Percentiles rank a stretch among this genome's conserved stretches.
Evolutionary conservation across 495 filamentous ascomycete genomes (phyloP).

Genomic region (Lichina pygmaea): DNA sequence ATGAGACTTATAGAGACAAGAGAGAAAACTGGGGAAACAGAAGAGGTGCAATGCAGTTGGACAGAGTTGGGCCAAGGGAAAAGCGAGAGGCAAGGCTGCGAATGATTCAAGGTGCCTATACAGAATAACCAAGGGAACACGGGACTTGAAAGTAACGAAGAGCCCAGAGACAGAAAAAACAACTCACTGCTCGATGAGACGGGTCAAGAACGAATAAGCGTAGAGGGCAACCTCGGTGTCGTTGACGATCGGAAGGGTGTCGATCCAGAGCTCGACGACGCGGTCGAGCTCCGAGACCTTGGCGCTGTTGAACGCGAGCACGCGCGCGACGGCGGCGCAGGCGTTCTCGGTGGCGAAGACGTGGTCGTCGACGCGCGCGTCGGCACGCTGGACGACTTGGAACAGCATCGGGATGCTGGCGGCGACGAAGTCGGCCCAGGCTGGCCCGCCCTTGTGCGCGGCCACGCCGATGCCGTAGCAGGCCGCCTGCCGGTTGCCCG

Average conservation of each 20-base stretch:
- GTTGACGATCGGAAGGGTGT: conserved; percentile 70
- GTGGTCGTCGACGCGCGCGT: conserved; percentile 73
- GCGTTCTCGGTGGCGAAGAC: conserved; percentile 97
- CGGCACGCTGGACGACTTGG: conserved; percentile 47
- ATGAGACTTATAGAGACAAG: no score
- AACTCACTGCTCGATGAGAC: conserved; percentile 84
- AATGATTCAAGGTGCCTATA: no score
- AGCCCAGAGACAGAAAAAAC: not conserved
- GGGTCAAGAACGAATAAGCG: conserved; percentile 72
- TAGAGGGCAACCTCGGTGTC: conserved; percentile 97
- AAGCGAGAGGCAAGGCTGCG: not conserved
- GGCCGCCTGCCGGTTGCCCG: conserved; percentile 89
- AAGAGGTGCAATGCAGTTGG: no score
- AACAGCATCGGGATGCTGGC: conserved; percentile 60
- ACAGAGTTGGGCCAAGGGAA: not conserved
- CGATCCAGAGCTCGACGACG: conserved; percentile 56
- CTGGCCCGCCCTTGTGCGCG: conserved; percentile 65
- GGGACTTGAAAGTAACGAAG: not conserved
- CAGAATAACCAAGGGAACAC: not conserved
- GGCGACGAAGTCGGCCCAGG: conserved; percentile 63
- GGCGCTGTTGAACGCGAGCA: conserved; percentile 60
- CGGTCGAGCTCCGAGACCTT: conserved; percentile 39
- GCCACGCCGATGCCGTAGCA: conserved; percentile 91
- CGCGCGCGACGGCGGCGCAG: conserved; percentile 87
- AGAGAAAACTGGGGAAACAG: no score